Conservation (phyloP, 2,329 filamentous ascomycete species). For the Monosporascus sp. region DNA sequence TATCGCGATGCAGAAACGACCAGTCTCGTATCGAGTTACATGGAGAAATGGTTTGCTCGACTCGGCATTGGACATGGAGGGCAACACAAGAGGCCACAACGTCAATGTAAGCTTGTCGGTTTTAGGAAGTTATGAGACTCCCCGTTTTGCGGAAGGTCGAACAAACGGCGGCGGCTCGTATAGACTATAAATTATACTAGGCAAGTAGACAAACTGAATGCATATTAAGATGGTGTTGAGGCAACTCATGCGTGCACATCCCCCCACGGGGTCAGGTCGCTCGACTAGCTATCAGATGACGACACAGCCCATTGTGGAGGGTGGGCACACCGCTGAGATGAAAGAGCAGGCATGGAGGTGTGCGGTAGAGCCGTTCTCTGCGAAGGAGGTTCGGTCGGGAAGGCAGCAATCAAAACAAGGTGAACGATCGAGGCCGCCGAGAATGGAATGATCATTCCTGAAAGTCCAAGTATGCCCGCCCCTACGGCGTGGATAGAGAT, state of each 20-base stretch:
- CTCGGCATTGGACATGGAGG: not conserved
- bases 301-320: not conserved
- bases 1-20: not conserved
- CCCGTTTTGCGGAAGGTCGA: no score
- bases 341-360: not conserved
- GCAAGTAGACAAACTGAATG: no score
- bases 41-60: not conserved
- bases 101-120: not conserved
- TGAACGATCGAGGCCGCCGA: not conserved
- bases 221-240: not conserved
- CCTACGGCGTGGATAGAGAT: not conserved
- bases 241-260: not conserved
- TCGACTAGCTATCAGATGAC: not conserved
- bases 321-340: not conserved
- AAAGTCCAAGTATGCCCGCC: not conserved
- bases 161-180: no score
- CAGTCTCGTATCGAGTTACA: not conserved
- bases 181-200: no score
- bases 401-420: not conserved
- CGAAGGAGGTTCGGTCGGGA: not conserved
- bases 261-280: not conserved
- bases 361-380: not conserved
- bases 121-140: not conserved
- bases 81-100: not conserved
- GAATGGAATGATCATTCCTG: not conserved